Percentiles rank a stretch among this genome's conserved stretches.
Conservation (phyloP, 139 green algal genomes). For the Eudorina sp. region DNA sequence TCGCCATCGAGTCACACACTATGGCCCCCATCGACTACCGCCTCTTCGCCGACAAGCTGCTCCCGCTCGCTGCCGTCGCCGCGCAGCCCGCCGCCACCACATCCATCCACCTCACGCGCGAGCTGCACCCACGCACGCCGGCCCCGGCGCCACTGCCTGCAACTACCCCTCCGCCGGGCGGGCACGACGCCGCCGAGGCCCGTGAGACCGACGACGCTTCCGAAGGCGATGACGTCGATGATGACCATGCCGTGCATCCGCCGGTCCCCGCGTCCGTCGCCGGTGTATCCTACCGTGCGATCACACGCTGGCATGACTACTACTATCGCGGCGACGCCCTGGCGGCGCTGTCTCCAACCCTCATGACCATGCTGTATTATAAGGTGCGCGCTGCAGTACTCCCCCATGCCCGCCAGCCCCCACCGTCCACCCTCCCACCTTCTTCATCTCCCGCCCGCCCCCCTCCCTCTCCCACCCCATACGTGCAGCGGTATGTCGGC, state of each 20-base stretch:
- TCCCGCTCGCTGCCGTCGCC: background rate
- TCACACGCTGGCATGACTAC: background rate
- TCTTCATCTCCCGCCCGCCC: background rate
- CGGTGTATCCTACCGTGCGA: background rate
- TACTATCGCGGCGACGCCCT: background rate
- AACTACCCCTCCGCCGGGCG: too few relatives aligned
- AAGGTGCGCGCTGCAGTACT: background rate
- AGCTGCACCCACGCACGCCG: too few relatives aligned
- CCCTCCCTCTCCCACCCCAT: background rate
- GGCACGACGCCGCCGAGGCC: too few relatives aligned
- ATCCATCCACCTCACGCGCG: too few relatives aligned
- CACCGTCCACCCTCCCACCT: background rate
- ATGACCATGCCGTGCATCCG: too few relatives aligned
- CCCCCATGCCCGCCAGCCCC: background rate
- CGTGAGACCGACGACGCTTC: too few relatives aligned
- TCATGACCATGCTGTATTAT: background rate
- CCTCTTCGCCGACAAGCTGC: background rate
- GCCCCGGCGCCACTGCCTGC: too few relatives aligned
- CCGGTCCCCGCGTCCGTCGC: too few relatives aligned
- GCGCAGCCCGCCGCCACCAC: too few relatives aligned
- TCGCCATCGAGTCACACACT: background rate
- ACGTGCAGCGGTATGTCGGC: background rate
- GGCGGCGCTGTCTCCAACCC: background rate
- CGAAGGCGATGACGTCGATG: too few relatives aligned
- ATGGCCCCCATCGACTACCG: background rate